Percentiles rank a stretch among this genome's conserved stretches.
Evolutionary conservation across 2,329 filamentous ascomycete genomes (phyloP).

Genomic region (Emergomyces pasteurianus): DNA sequence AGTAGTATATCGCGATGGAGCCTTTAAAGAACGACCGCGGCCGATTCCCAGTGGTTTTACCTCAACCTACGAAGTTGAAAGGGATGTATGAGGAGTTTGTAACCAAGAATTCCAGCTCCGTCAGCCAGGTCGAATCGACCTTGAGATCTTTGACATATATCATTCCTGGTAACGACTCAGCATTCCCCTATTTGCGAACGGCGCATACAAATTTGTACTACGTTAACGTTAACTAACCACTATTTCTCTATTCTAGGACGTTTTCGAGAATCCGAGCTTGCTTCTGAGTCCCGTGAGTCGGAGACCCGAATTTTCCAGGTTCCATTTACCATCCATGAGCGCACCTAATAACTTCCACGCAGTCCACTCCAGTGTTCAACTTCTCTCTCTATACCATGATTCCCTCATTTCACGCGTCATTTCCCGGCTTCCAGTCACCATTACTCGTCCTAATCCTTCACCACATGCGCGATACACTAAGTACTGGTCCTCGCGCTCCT

Average conservation of each 20-base stretch:
- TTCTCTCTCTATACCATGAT: conserved; percentile 89
- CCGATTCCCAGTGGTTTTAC: conserved; percentile 19
- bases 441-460: conserved; percentile 38
- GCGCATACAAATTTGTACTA: not conserved
- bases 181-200: not conserved
- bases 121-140: conserved; percentile 89
- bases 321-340: conserved; percentile 15
- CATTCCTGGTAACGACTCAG: conserved; percentile 52
- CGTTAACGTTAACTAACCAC: not conserved
- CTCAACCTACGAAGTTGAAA: conserved; percentile 29
- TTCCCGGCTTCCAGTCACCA: conserved; percentile 43
- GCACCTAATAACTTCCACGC: conserved; percentile 9
- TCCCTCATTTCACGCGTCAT: conserved; percentile 60
- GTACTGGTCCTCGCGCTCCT: conserved; percentile 50
- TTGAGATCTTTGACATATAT: conserved; percentile 90
- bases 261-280: conserved; percentile 70
- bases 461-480: conserved; percentile 53
- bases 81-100: conserved; percentile 58
- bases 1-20: conserved; percentile 19
- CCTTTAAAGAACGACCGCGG: conserved; percentile 18
- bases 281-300: conserved; percentile 65
- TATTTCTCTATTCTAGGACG: conserved; percentile 20
- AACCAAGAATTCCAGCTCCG: conserved; percentile 83
- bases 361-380: conserved; percentile 77
- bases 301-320: conserved; percentile 6